Percentiles rank a stretch among this genome's conserved stretches.
Conservation (phyloP, 2,329 filamentous ascomycete species). For the Aspergillus persii region DNA sequence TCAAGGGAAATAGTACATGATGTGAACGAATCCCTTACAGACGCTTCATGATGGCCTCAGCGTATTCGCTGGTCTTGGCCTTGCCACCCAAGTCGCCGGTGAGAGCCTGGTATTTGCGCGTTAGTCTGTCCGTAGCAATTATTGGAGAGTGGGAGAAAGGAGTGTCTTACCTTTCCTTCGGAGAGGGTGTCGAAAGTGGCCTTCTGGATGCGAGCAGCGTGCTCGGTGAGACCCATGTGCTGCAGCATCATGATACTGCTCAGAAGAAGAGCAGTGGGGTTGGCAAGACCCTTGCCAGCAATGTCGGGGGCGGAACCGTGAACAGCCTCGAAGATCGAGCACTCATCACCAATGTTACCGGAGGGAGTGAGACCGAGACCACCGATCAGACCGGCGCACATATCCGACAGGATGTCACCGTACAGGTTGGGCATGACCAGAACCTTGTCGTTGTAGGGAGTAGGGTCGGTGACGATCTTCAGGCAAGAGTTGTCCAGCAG, state of each 20-base stretch:
- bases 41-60: slow-evolving; percentile 79
- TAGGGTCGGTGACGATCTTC: slow-evolving; percentile 95
- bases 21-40: slow-evolving; percentile 41
- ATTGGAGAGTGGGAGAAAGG: background rate
- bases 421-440: slow-evolving; percentile 97
- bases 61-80: slow-evolving; percentile 93
- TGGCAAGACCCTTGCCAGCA: slow-evolving; percentile 90
- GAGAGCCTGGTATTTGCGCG: slow-evolving; percentile 54
- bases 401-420: slow-evolving; percentile 98
- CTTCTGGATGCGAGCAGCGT: slow-evolving; percentile 85
- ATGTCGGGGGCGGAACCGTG: slow-evolving; percentile 97
- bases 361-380: slow-evolving; percentile 96
- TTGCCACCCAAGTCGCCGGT: slow-evolving; percentile 96
- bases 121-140: background rate
- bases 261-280: slow-evolving; percentile 93
- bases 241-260: slow-evolving; percentile 99
- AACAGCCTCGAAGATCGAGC: slow-evolving; percentile 99
- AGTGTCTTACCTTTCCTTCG: slow-evolving; percentile 74
- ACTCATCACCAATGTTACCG: slow-evolving; percentile 98
- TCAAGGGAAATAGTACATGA: slow-evolving; percentile 38
- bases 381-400: slow-evolving; percentile 98
- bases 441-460: slow-evolving; percentile 98
- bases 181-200: slow-evolving; percentile 93
- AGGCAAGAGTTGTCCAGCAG: slow-evolving; percentile 98
- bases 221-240: slow-evolving; percentile 87